Percentiles rank a stretch among this genome's conserved stretches.
Conservation (phyloP, 225 moss, liverwort and hornwort species). For the Pseudisothecium myosuroides region DNA sequence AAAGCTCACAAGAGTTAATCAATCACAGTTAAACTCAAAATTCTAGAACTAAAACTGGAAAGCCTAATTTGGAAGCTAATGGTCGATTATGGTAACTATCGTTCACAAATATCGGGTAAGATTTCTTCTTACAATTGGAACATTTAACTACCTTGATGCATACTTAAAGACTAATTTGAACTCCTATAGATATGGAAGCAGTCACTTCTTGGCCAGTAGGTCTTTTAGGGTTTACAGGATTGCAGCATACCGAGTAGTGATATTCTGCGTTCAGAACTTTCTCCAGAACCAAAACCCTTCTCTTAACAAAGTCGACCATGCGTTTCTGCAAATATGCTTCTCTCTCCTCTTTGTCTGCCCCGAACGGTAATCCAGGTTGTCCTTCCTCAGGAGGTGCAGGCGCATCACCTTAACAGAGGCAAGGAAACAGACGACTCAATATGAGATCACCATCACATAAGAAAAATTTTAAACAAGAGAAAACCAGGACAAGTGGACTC, state of each 20-base stretch:
- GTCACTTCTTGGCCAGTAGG: neutral
- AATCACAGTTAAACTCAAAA: neutral
- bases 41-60: neutral
- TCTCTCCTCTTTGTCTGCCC: conserved; percentile 70
- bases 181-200: neutral
- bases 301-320: conserved; percentile 97
- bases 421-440: neutral
- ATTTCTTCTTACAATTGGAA: neutral
- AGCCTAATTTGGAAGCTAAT: neutral
- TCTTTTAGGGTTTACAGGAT: neutral
- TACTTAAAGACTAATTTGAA: neutral
- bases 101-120: no score
- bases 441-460: neutral
- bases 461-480: neutral
- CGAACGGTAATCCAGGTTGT: conserved; percentile 34
- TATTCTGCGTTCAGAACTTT: conserved; percentile 97
- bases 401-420: conserved; percentile 11
- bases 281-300: conserved; percentile 83
- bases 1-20: neutral
- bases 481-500: neutral
- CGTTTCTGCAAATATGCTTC: conserved; percentile 95
- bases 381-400: conserved; percentile 31
- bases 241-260: conserved; percentile 39
- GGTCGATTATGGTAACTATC: no score
- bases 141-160: neutral